A percentile compares a stretch with the other conserved stretches of the same genome.
Evolutionary conservation across 331 rosid genomes (phyloP).

Genomic region (Quercus lobata): DNA sequence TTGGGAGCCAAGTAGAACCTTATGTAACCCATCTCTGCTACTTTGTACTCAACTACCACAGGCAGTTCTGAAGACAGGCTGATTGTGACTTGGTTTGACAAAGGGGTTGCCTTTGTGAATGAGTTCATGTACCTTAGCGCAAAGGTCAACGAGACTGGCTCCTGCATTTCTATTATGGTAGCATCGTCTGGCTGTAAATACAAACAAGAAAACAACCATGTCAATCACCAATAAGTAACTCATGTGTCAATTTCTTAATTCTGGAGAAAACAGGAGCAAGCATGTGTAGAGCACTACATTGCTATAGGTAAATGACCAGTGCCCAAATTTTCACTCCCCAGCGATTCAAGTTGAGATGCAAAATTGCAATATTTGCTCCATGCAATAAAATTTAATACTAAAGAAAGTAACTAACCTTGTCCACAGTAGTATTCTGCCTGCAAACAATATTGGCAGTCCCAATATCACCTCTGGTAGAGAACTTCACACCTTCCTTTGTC

Average conservation of each 20-base stretch:
- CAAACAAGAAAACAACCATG: not conserved
- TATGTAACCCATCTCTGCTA: slow-evolving; percentile 96
- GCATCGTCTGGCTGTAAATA: slow-evolving; percentile 87
- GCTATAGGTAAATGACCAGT: not conserved
- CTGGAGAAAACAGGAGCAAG: not conserved
- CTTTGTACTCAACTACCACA: slow-evolving; percentile 90
- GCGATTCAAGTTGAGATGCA: not conserved
- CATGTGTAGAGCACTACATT: not conserved
- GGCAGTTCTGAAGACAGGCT: slow-evolving; percentile 86
- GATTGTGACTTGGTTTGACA: slow-evolving; percentile 66
- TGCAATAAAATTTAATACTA: not conserved
- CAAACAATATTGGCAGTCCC: slow-evolving; percentile 91
- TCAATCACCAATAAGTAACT: not conserved
- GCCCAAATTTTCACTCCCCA: not conserved
- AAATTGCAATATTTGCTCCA: not conserved
- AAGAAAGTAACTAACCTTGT: slow-evolving; percentile 44
- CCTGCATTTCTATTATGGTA: slow-evolving; percentile 73
- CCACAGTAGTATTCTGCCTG: slow-evolving; percentile 84
- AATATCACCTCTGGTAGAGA: slow-evolving; percentile 89
- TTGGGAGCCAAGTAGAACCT: slow-evolving; percentile 94
- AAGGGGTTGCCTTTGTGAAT: slow-evolving; percentile 83
- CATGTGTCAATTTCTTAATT: not conserved
- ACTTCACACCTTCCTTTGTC: slow-evolving; percentile 90
- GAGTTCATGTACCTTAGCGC: slow-evolving; percentile 93
- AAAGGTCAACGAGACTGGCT: slow-evolving; percentile 82